Base-by-base conservation (phyloP, 2,329 filamentous ascomycete genomes). In the Pseudogymnoascus pannorum region DNA sequence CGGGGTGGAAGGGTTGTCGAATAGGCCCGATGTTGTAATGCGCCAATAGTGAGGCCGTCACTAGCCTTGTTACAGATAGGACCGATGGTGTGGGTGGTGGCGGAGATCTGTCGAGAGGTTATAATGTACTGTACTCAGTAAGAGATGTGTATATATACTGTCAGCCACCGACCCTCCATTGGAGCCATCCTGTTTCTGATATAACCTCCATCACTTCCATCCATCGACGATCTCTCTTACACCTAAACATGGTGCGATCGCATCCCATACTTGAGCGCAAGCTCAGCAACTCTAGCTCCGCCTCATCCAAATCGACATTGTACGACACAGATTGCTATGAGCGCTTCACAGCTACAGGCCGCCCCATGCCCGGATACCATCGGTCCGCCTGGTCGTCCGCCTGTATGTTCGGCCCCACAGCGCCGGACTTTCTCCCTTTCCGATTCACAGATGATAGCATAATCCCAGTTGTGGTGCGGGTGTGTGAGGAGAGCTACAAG, bases 391-490 rank as follows among this genome's bases (percentile, higher is more conserved):
- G 66, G 8, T 57, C 60, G 9, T 64, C 59, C 11, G 61, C 69
- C 31, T 35, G 33, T 20, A 65, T 68, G 63, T 66, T 62, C 59
- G 48, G 48, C 5, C 48, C 48, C n/a, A 59, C 44, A 2, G 48
- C 65, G 9, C 69, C 69, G 0, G 64, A 68, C n/a, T 62, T 71
- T 11, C 60, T 70, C 11, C 69, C 65, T 2, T 64, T 60, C 33
- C 62, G 63, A 8, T 67, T 69, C 40, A 71, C 69, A 16, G 69
- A 72, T 38, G 70, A 72, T 14, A 67, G 65, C n/a, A 67, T 72
- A 31, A 69, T 72, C 9, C 69, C 70, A 2, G 70, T 68, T 1
- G 70, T 72, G 57, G 58, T 72, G 62, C 66, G 24, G 22, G 12
- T 44, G 51, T 26, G 29, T n/a, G 35, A 40, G 12, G 29, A 11